Evolutionary conservation across 768 basidiomycete species (phyloP).

Genomic region (Psilocybe subaeruginosa): DNA sequence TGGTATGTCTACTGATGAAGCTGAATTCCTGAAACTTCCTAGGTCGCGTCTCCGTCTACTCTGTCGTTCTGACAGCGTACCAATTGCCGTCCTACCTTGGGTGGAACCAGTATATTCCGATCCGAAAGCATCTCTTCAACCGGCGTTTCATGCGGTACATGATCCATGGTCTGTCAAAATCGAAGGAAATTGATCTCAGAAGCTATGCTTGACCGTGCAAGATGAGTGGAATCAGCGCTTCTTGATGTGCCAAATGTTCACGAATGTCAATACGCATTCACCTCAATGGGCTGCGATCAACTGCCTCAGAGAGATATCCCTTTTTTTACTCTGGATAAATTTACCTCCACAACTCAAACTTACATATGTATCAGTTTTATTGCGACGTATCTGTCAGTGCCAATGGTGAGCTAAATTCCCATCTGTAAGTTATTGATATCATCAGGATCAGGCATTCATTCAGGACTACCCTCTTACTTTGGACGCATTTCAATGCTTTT

Average conservation of each 20-base stretch:
- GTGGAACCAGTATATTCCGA: neutral
- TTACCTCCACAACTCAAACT: neutral
- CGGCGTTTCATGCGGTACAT: neutral
- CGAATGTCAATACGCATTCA: neutral
- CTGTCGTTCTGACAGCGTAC: neutral
- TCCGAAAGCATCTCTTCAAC: neutral
- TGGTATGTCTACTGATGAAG: neutral
- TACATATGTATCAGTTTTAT: neutral
- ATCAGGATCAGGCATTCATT: neutral
- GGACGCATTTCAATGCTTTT: neutral
- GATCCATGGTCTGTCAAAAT: slow-evolving; percentile 1
- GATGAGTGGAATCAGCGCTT: neutral
- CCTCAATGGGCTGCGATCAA: neutral
- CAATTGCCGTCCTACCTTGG: neutral
- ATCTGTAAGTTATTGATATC: slow-evolving; percentile 4
- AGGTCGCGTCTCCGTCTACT: neutral
- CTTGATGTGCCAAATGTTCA: neutral
- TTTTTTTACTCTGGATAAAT: neutral
- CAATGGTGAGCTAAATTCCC: slow-evolving; percentile 9
- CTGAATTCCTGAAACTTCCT: neutral
- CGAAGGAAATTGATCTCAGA: slow-evolving; percentile 1
- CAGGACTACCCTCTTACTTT: no score
- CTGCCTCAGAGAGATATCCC: neutral
- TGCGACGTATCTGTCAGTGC: slow-evolving; percentile 10
- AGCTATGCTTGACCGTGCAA: neutral